Evolutionary conservation across 2,329 filamentous ascomycete species (phyloP).

Genomic region (Aspergillus sp.): DNA sequence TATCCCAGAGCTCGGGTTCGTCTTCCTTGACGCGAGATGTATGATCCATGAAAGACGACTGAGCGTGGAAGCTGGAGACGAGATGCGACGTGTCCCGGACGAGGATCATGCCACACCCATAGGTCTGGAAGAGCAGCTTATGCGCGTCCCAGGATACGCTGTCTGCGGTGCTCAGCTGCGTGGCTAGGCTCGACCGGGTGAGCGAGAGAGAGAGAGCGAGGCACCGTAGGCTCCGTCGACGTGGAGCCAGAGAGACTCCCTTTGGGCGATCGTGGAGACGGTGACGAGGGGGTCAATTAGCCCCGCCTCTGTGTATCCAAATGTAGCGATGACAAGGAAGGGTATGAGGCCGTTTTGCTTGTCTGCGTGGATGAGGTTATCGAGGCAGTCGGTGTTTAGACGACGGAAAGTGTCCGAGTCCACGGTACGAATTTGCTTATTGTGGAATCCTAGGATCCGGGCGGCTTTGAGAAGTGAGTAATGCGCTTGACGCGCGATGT

Average conservation of each 20-base stretch:
- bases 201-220: slow-evolving; percentile 19
- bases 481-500: slow-evolving; percentile 21
- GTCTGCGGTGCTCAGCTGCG: slow-evolving; percentile 17
- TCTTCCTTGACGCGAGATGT: slow-evolving; percentile 3
- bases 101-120: slow-evolving; percentile 25
- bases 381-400: neutral
- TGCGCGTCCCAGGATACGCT: slow-evolving; percentile 28
- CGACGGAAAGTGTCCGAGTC: slow-evolving; percentile 8
- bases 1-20: slow-evolving; percentile 18
- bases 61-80: slow-evolving; percentile 14
- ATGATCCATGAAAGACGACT: slow-evolving; percentile 10
- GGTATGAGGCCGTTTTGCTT: slow-evolving; percentile 3
- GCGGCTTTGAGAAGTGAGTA: slow-evolving; percentile 15
- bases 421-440: slow-evolving; percentile 15
- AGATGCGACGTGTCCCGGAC: slow-evolving; percentile 12
- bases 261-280: slow-evolving; percentile 9
- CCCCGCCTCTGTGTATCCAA: slow-evolving; percentile 19
- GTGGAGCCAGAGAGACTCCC: slow-evolving; percentile 22
- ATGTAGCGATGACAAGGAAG: slow-evolving; percentile 19
- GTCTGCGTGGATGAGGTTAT: slow-evolving; percentile 8
- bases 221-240: slow-evolving; percentile 24
- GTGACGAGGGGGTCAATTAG: slow-evolving; percentile 20
- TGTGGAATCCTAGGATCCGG: slow-evolving; percentile 15
- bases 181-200: slow-evolving; percentile 1
- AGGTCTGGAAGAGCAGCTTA: slow-evolving; percentile 27